phyloP scores from a whole-genome alignment of 176 grass and related monocot species.

The Oryza officinalis region DNA sequence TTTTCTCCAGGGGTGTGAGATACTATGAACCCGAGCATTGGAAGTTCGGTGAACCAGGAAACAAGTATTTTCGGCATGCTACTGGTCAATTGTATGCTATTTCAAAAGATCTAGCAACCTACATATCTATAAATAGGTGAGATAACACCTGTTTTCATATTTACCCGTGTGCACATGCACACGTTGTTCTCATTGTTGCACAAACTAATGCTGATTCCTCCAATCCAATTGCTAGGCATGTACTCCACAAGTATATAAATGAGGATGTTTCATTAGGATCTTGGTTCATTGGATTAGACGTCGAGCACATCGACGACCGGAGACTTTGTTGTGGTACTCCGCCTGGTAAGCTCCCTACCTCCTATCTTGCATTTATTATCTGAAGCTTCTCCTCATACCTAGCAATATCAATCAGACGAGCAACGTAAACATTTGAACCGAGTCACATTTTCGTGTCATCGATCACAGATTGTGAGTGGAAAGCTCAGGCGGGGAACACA shows the following conservation, averaged over 20 bases:
- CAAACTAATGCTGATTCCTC: conserved; percentile 20
- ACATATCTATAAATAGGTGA: conserved; percentile 81
- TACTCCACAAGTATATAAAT: conserved; percentile 83
- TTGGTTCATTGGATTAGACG: conserved; percentile 87
- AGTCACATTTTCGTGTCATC: neutral
- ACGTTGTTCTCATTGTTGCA: neutral
- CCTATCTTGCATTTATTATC: neutral
- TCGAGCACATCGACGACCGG: conserved; percentile 72
- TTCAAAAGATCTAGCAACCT: conserved; percentile 72
- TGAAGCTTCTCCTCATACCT: neutral
- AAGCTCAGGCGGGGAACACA: conserved; percentile 77
- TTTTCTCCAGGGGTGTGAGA: conserved; percentile 59
- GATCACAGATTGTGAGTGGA: conserved; percentile 85
- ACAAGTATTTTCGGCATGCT: conserved; percentile 74
- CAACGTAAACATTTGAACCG: neutral
- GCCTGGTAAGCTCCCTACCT: conserved; percentile 53
- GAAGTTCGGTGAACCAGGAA: conserved; percentile 70
- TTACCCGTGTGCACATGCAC: neutral
- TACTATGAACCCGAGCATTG: conserved; percentile 74
- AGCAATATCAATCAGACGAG: neutral
- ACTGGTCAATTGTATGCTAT: conserved; percentile 75
- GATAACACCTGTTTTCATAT: conserved; percentile 2
- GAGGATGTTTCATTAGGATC: conserved; percentile 88
- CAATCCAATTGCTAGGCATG: conserved; percentile 50
- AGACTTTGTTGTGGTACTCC: conserved; percentile 90